phyloP scores from a whole-genome alignment of 2,329 filamentous ascomycete genomes.

The Botrytis medusae region DNA sequence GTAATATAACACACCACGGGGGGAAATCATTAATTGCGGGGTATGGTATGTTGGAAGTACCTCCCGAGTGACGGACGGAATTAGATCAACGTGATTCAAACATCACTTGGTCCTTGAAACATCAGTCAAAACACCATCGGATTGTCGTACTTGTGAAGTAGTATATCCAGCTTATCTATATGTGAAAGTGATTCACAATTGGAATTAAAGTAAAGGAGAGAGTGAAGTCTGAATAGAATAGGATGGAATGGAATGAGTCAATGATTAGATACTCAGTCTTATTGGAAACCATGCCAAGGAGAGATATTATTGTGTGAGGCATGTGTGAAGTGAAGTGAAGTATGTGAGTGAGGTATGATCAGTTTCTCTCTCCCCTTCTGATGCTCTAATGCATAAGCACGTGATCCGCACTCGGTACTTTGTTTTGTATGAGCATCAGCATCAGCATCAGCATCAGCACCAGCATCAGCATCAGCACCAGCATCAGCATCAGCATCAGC shows the following conservation, averaged over 20 bases:
- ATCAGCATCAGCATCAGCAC: too few species aligned
- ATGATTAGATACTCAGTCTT: background rate
- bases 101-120: background rate
- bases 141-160: too few species aligned
- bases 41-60: background rate
- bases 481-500: too few species aligned
- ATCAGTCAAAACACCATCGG: background rate
- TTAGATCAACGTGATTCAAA: background rate
- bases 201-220: background rate
- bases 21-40: background rate
- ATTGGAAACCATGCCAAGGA: background rate
- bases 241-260: too few species aligned
- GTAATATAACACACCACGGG: too few species aligned
- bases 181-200: rapidly evolving
- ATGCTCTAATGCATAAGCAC: too few species aligned
- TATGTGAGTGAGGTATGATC: too few species aligned
- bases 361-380: background rate
- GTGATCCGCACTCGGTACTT: background rate
- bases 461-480: too few species aligned
- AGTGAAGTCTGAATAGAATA: background rate
- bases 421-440: background rate
- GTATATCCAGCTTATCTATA: background rate
- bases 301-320: background rate
- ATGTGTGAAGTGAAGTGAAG: too few species aligned
- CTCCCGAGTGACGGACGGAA: background rate